phyloP scores from a whole-genome alignment of 176 grass and related monocot genomes.

The Miscanthus lutarioriparius region DNA sequence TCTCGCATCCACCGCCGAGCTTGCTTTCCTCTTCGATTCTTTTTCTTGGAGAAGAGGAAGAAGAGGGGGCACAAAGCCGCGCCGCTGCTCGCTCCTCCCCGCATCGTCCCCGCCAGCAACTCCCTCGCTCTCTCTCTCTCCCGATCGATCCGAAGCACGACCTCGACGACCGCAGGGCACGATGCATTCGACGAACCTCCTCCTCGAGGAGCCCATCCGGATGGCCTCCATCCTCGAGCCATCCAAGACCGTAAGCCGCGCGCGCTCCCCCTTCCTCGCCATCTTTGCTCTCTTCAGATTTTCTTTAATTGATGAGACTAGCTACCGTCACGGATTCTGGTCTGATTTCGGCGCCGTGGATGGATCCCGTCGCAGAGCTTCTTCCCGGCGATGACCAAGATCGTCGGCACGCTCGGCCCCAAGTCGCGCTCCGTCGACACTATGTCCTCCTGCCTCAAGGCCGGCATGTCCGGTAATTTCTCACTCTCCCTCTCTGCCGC shows the following conservation, averaged over 20 bases:
- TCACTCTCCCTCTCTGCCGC: neutral
- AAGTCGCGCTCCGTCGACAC: conserved; percentile 91
- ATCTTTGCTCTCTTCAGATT: neutral
- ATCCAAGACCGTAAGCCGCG: conserved; percentile 71
- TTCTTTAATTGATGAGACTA: neutral
- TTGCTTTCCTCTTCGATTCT: neutral
- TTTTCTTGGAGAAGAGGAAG: conserved; percentile 39
- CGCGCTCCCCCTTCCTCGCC: neutral
- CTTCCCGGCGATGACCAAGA: conserved; percentile 99
- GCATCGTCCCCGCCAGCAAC: neutral
- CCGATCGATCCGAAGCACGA: conserved; percentile 25
- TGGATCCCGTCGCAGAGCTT: conserved; percentile 58
- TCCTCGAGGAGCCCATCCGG: conserved; percentile 97
- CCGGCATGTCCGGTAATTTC: conserved; percentile 86
- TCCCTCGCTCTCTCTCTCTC: neutral
- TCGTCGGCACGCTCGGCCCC: conserved; percentile 92
- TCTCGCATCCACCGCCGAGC: neutral
- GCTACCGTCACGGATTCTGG: neutral
- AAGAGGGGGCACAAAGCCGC: neutral
- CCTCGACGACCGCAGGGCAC: neutral
- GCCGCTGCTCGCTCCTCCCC: neutral
- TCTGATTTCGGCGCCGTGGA: neutral
- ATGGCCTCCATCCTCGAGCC: conserved; percentile 99
- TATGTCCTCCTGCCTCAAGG: conserved; percentile 95
- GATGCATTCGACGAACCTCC: conserved; percentile 89